Evolutionary conservation across 805 yeast species (phyloP).

Genomic region (Nakazawaea populi): DNA sequence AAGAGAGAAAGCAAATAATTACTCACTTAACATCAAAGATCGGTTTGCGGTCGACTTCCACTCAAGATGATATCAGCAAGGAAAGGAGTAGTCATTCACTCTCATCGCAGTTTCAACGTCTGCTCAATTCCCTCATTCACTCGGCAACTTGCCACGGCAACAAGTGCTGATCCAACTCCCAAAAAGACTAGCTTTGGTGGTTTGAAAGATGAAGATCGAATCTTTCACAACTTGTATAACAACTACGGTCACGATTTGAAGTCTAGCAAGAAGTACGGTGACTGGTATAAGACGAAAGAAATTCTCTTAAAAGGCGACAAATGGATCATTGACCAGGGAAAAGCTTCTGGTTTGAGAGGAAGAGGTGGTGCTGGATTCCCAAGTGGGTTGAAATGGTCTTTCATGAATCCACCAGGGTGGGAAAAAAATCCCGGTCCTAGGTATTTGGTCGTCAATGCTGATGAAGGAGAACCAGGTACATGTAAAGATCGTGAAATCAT

Average conservation of each 20-base stretch:
- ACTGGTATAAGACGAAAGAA: conserved; percentile 90
- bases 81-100: too few relatives aligned
- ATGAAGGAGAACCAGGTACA: conserved; percentile 94
- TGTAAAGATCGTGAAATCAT: conserved; percentile 90
- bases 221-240: conserved; percentile 78
- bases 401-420: conserved; percentile 96
- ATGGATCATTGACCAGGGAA: conserved; percentile 87
- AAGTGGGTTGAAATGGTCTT: conserved; percentile 86
- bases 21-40: too few relatives aligned
- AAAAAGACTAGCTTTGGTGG: conserved; percentile 59
- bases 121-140: neutral
- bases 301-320: conserved; percentile 75
- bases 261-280: conserved; percentile 75
- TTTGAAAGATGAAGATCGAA: conserved; percentile 75
- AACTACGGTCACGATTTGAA: conserved; percentile 72
- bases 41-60: too few relatives aligned
- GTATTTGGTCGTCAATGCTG: conserved; percentile 85
- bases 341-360: conserved; percentile 80
- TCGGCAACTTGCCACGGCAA: conserved; percentile 28
- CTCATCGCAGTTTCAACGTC: too few relatives aligned
- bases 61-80: too few relatives aligned
- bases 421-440: conserved; percentile 87
- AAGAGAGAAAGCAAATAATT: too few relatives aligned
- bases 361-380: conserved; percentile 96
- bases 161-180: conserved; percentile 43